Evolutionary conservation across 768 basidiomycete genomes (phyloP), one percentile per base, ranked within the genome.

Genomic region (Kwoniella newhampshirensis): DNA sequence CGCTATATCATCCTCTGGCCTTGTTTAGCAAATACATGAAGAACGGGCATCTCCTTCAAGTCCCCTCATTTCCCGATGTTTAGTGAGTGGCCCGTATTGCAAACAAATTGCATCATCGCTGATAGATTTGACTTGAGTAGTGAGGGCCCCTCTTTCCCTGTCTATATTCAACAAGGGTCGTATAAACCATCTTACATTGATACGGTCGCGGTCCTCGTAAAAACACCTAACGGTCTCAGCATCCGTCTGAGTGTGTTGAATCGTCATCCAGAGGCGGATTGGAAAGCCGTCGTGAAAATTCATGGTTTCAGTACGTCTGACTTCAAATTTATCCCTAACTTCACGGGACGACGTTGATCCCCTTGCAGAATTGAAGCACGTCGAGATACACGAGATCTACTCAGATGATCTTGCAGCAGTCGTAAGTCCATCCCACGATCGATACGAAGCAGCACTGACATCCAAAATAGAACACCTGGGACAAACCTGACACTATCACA

Each of bases 1-100:
- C 52, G 1, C 45, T 57, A 13, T 57, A 50, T 21, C 43, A 57
- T 27, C 55, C 82, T 1, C 77, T 85, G 9, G 78, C 80, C 20
- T 78, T 84, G 23, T 85, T 85, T 75, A 79, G 82, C 1, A 81
- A 70, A 37, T 78, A 82, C 51, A 86, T 86, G 84, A 83, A 39
- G 70, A 53, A 66, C 49, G 66, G 61, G 71, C 23, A 77, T 30
- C 37, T 66, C 8, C 37, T 66, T 2, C 43, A 54, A n/a, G 49
- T 66, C 17, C 57, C 61, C 17, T 21, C 50, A 1, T 43, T 57
- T 20, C 61, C 60, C 11, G 69, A 71, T 35, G 51, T 62, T 28
- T 73, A 73, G 71, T 70, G 35, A 57, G 68, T 57, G 15, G 5
- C 21, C 12, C 51, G n/a, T 6, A 18, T 39, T 13, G 25, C n/a